Conservation (phyloP, 768 basidiomycete species). For the Leccinum boreale region DNA sequence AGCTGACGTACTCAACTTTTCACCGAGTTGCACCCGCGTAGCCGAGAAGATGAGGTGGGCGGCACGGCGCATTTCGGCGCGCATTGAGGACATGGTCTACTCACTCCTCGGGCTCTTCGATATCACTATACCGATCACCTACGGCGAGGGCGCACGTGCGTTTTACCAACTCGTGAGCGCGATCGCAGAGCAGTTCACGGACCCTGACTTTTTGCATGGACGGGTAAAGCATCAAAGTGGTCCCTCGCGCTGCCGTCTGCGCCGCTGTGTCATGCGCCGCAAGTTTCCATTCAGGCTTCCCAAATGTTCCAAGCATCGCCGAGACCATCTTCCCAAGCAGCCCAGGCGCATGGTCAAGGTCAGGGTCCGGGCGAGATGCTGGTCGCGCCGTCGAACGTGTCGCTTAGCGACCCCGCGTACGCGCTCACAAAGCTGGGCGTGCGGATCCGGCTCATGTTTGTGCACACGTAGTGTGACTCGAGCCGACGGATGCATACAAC, state of each 20-base stretch:
- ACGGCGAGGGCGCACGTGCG: conserved; percentile 22
- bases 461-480: conserved; percentile 22
- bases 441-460: conserved; percentile 12
- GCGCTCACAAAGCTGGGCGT: conserved; percentile 25
- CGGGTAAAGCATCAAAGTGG: conserved; percentile 21
- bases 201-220: conserved; percentile 24
- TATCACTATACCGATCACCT: conserved; percentile 18
- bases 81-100: conserved; percentile 23
- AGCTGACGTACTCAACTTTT: conserved; percentile 19
- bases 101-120: conserved; percentile 25
- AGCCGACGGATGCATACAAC: conserved; percentile 9
- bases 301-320: too few relatives aligned
- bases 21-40: conserved; percentile 15
- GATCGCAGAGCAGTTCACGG: conserved; percentile 15
- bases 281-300: not conserved
- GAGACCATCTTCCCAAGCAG: too few relatives aligned
- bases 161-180: conserved; percentile 20
- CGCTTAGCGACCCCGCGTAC: conserved; percentile 19
- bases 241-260: conserved; percentile 25
- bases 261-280: conserved; percentile 15
- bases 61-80: conserved; percentile 19
- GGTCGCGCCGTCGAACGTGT: not conserved
- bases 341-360: too few relatives aligned
- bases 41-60: conserved; percentile 27
- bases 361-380: conserved; percentile 4